phyloP scores from a whole-genome alignment of 805 yeast genomes.

The Hemisphaericaspora nanyangensis region DNA sequence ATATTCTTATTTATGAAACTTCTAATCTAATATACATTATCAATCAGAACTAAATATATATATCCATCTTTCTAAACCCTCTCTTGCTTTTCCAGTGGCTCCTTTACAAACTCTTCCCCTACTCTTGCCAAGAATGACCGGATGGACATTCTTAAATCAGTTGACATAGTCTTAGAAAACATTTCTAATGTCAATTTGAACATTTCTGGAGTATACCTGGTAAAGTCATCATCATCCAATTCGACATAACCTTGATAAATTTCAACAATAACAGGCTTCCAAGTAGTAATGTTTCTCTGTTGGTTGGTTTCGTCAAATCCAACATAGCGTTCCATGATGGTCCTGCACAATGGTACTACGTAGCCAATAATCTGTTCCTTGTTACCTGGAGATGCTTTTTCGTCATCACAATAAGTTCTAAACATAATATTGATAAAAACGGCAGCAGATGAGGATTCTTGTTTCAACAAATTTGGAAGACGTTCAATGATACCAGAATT shows the following conservation, averaged over 20 bases:
- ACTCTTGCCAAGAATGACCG: constrained; percentile 54
- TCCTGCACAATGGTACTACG: constrained; percentile 62
- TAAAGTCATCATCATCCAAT: constrained; percentile 71
- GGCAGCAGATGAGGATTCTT: constrained; percentile 87
- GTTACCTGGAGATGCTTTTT: constrained; percentile 44
- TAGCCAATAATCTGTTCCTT: constrained; percentile 50
- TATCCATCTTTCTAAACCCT: neutral
- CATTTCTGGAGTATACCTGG: constrained; percentile 52
- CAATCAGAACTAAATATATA: too few species aligned
- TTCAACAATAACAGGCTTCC: constrained; percentile 92
- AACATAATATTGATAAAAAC: constrained; percentile 80
- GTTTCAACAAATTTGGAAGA: constrained; percentile 85
- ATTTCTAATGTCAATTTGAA: constrained; percentile 57
- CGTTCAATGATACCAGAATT: constrained; percentile 90
- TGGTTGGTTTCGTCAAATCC: constrained; percentile 75
- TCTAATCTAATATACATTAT: too few species aligned
- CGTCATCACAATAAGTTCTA: constrained; percentile 67
- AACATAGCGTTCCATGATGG: constrained; percentile 66
- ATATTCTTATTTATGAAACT: neutral
- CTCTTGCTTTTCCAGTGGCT: constrained; percentile 3
- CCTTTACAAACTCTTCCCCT: constrained; percentile 37
- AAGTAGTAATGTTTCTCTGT: constrained; percentile 71
- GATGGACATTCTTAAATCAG: constrained; percentile 59
- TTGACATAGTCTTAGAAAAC: constrained; percentile 56
- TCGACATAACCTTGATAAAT: constrained; percentile 78